phyloP scores from a whole-genome alignment of 192 early-diverging fungal species.

The Lobosporangium transversale region DNA sequence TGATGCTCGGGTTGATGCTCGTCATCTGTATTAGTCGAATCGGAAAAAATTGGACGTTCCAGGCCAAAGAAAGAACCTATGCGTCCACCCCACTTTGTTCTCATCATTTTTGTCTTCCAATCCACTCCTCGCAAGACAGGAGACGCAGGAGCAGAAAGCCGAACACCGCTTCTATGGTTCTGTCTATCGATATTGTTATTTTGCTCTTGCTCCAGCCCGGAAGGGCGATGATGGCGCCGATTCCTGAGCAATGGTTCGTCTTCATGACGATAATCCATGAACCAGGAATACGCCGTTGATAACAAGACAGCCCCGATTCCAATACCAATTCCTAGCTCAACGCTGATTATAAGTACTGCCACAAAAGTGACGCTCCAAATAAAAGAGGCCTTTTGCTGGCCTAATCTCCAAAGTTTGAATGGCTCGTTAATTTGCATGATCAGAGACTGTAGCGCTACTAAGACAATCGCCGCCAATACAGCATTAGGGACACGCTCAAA shows the following conservation, averaged over 20 bases:
- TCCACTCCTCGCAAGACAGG: conserved; percentile 13
- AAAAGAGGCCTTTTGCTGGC: conserved; percentile 28
- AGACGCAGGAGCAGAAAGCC: conserved; percentile 10
- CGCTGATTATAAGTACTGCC: conserved; percentile 30
- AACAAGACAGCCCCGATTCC: conserved; percentile 30
- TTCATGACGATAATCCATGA: not conserved
- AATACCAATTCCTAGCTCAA: conserved; percentile 38
- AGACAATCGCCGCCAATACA: conserved; percentile 81
- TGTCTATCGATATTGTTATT: conserved; percentile 12
- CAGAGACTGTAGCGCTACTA: conserved; percentile 57
- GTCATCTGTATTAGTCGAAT: conserved; percentile 19
- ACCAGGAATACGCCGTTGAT: conserved; percentile 13
- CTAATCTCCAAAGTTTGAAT: conserved; percentile 40
- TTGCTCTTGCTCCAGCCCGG: not conserved
- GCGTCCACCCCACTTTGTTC: conserved; percentile 30
- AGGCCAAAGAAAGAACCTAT: conserved; percentile 27
- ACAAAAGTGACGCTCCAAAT: conserved; percentile 40
- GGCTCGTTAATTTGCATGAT: conserved; percentile 48
- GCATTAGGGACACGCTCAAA: conserved; percentile 87
- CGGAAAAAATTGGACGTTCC: conserved; percentile 39
- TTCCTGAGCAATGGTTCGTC: conserved; percentile 14
- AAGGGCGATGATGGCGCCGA: too few species aligned
- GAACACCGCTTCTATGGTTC: not conserved
- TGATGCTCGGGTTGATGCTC: too few species aligned
- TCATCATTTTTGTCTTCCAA: conserved; percentile 31